Percentiles rank a stretch among this genome's conserved stretches.
Conservation (phyloP, 768 basidiomycete species). For the Coprinellus micaceus region DNA sequence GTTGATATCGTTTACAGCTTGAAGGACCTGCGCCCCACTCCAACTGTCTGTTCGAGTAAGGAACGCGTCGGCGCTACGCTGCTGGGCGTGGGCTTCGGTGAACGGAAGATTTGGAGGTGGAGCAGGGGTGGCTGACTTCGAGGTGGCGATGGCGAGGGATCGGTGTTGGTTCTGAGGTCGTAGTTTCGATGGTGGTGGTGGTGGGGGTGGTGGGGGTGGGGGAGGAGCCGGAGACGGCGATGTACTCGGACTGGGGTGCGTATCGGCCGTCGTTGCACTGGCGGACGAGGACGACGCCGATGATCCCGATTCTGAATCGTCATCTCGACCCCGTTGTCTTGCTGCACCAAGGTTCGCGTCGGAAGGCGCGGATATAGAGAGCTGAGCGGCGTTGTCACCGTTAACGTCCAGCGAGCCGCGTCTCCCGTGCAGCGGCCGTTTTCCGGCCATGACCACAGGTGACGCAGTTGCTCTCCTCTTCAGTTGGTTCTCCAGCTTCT, state of each 20-base stretch:
- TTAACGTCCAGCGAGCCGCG: neutral
- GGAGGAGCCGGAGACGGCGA: conserved; percentile 1
- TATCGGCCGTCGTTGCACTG: neutral
- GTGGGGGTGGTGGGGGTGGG: neutral
- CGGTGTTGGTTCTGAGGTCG: neutral
- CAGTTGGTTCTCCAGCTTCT: neutral
- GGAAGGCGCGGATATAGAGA: conserved; percentile 5
- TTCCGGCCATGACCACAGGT: neutral
- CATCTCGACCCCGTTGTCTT: neutral
- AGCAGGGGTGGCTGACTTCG: neutral
- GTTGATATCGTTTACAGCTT: conserved; percentile 76
- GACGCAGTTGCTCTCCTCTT: conserved; percentile 2
- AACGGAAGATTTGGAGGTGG: neutral
- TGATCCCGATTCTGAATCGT: neutral
- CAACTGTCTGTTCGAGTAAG: conserved; percentile 71
- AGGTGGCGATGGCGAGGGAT: neutral
- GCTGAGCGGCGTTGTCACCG: neutral
- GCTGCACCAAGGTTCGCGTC: neutral
- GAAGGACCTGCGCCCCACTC: conserved; percentile 76
- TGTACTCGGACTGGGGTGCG: neutral
- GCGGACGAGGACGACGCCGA: neutral
- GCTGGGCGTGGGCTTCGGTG: conserved; percentile 5
- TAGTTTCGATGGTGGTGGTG: neutral
- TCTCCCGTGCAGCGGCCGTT: too few species aligned
- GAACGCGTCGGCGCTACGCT: conserved; percentile 58